Evolutionary conservation across 257 asterid species (phyloP).

Genomic region (Solanum sejunctum): DNA sequence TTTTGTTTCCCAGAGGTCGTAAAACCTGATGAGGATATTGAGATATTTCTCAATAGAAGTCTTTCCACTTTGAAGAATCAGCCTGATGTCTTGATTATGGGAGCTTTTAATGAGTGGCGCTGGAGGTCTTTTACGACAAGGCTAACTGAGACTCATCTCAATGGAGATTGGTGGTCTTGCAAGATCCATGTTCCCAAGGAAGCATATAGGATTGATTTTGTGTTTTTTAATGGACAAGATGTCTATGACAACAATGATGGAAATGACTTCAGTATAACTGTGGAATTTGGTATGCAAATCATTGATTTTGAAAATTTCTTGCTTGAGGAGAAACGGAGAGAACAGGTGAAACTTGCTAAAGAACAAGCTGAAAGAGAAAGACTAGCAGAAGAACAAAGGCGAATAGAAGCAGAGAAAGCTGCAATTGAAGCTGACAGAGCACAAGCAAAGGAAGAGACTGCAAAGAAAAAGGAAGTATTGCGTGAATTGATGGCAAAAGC

Average conservation of each 20-base stretch:
- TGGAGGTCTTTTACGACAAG: slow-evolving; percentile 71
- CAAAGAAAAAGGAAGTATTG: slow-evolving; percentile 34
- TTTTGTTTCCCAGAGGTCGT: slow-evolving; percentile 67
- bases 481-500: slow-evolving; percentile 40
- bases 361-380: slow-evolving; percentile 73
- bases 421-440: slow-evolving; percentile 70
- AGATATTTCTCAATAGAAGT: slow-evolving; percentile 63
- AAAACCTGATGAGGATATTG: slow-evolving; percentile 65
- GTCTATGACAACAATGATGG: slow-evolving; percentile 72
- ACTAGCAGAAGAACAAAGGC: slow-evolving; percentile 55
- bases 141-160: slow-evolving; percentile 52
- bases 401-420: slow-evolving; percentile 65
- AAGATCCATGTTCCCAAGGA: slow-evolving; percentile 75
- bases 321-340: slow-evolving; percentile 80
- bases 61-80: slow-evolving; percentile 66
- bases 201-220: slow-evolving; percentile 86
- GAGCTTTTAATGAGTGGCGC: slow-evolving; percentile 83
- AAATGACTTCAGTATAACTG: slow-evolving; percentile 60
- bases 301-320: slow-evolving; percentile 75
- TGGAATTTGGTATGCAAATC: slow-evolving; percentile 71
- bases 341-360: slow-evolving; percentile 53
- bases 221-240: slow-evolving; percentile 73
- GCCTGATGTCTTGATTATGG: slow-evolving; percentile 65
- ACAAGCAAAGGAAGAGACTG: slow-evolving; percentile 60
- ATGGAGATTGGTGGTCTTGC: slow-evolving; percentile 97